A percentile compares a stretch with the other conserved stretches of the same genome.
These are phyloP conservation scores for Agaricus blazei DNA, from an alignment of 768 basidiomycete genomes.

Conservation along the genomic window DNA sequence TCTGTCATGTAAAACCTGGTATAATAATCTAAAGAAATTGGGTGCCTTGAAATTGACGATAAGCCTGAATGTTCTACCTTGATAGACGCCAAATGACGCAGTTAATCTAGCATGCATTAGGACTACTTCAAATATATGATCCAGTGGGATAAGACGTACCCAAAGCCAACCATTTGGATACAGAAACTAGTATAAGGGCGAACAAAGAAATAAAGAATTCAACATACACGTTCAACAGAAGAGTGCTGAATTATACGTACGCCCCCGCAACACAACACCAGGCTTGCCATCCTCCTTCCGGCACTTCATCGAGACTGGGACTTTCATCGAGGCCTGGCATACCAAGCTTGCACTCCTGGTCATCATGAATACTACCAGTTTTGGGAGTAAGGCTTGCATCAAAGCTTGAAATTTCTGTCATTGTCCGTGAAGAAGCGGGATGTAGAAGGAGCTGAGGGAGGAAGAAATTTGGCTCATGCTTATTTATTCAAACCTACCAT, in stretches of 20 bases:
- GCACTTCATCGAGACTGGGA: background rate
- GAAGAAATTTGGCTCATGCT: too few species aligned
- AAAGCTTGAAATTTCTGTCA: too few species aligned
- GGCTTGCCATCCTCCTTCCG: slow-evolving; percentile 13
- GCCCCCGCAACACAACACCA: slow-evolving; percentile 13
- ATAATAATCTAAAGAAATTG: slow-evolving; percentile 17
- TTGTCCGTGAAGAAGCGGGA: too few species aligned
- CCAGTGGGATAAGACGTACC: slow-evolving; percentile 11
- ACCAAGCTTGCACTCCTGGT: too few species aligned
- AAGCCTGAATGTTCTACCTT: slow-evolving; percentile 10
- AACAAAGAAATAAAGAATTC: too few species aligned
- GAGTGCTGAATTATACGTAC: background rate
- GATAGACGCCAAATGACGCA: slow-evolving; percentile 18
- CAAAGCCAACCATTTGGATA: slow-evolving; percentile 18
- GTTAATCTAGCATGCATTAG: background rate
- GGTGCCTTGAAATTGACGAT: background rate
- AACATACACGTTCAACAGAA: background rate
- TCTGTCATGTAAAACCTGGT: slow-evolving; percentile 19
- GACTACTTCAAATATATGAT: background rate
- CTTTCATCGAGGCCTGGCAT: too few species aligned
- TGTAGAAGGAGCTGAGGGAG: too few species aligned
- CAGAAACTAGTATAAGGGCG: slow-evolving; percentile 4
- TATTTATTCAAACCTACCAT: too few species aligned
- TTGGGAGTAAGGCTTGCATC: too few species aligned
- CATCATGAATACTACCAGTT: too few species aligned